Conservation (phyloP, 2,329 filamentous ascomycete species). For the Didymella pinodella region DNA sequence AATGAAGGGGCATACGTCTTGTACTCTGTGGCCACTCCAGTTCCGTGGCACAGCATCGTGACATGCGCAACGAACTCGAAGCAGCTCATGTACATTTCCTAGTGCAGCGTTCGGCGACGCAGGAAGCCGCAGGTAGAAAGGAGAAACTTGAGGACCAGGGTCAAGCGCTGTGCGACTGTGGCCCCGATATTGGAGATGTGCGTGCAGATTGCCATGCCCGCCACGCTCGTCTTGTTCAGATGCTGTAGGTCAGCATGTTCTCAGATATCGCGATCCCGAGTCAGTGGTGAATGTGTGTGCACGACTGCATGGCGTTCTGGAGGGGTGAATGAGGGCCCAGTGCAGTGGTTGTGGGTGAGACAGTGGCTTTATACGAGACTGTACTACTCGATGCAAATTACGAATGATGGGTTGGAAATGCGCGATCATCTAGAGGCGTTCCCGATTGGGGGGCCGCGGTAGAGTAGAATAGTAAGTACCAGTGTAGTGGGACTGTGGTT, state of each 20-base stretch:
- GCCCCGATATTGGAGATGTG: conserved; percentile 11
- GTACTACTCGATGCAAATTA: conserved; percentile 15
- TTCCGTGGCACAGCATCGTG: conserved; percentile 4
- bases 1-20: conserved; percentile 18
- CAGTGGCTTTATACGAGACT: conserved; percentile 16
- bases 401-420: conserved; percentile 4
- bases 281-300: conserved; percentile 10
- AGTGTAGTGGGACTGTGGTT: conserved; percentile 8
- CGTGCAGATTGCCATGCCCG: conserved; percentile 12
- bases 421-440: conserved; percentile 2
- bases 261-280: conserved; percentile 14
- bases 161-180: conserved; percentile 16
- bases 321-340: conserved; percentile 11
- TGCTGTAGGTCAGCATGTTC: conserved; percentile 23
- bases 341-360: conserved; percentile 17
- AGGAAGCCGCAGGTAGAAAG: conserved; percentile 1
- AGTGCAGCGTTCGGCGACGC: conserved; percentile 1
- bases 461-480: not conserved
- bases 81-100: not conserved
- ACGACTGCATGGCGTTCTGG: conserved; percentile 26
- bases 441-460: not conserved
- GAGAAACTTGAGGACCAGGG: conserved; percentile 4
- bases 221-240: conserved; percentile 17
- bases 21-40: not conserved
- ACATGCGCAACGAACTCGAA: conserved; percentile 10